Evolutionary conservation across 2,329 filamentous ascomycete species (phyloP), one percentile per base, ranked within the genome.

Genomic region (Thielaviopsis punctulata): DNA sequence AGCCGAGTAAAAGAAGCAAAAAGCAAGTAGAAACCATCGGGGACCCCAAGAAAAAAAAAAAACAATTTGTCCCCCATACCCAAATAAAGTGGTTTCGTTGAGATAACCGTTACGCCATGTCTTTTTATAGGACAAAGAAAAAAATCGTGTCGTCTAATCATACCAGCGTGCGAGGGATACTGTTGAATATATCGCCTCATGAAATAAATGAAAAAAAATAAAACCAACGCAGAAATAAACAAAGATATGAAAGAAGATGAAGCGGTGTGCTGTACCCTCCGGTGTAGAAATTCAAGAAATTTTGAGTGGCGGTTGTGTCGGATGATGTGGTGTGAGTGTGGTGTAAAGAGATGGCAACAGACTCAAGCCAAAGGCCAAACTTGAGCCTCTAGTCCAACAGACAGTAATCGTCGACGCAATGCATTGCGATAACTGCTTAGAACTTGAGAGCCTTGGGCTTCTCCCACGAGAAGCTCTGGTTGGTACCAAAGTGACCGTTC

Each of bases 391-490:
- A 44, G 46, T 48, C 30, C 44, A 27, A 25, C 18, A 45, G 45
- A 21, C 36, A 49, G 48, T n/a, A n/a, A n/a, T 27, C 24, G 46
- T 39, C 22, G 24, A n/a, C 43, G 36, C 36, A 21, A 4, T 24
- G 13, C 25, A 8, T 21, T 27, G 30, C 48, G 44, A 46, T 24
- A 39, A 47, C 48, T 43, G 62, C 68, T 79, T 95, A 96, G 72
- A 86, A 84, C 73, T 85, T 89, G 65, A 98, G 86, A 61, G 76
- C 63, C 86, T 95, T 95, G 65, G 92, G 90, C 80, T 96, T 80
- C 82, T 98, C 92, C 92, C 92, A 98, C 72, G 75, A 80, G 80
- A 98, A 98, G 70, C 70, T 75, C 80, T 95, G 92, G 85, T 95
- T 92, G 72, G 88, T 94, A 60, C 76, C 76, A 73, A 98, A 98